Percentiles rank a stretch among this genome's conserved stretches.
Conservation (phyloP, 306 rosid genomes). For the Pachyrhizus erosus region DNA sequence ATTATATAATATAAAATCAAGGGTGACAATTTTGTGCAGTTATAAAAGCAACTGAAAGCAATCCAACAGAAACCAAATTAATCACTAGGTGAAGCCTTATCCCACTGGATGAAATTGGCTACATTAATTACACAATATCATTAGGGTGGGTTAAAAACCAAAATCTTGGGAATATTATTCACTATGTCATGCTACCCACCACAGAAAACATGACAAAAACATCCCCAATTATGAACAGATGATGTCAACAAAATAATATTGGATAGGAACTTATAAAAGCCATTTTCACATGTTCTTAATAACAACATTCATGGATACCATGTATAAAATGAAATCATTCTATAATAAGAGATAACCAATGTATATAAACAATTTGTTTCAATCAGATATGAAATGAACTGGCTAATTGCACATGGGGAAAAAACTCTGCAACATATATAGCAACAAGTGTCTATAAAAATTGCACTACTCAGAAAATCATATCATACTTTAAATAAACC, state of each 20-base stretch:
- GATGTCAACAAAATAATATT: too few species aligned
- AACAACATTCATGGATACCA: background rate
- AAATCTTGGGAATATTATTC: too few species aligned
- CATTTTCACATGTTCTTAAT: background rate
- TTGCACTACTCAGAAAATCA: slow-evolving; percentile 5
- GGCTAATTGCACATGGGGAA: background rate
- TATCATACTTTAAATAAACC: background rate
- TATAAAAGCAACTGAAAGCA: background rate
- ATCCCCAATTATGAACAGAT: too few species aligned
- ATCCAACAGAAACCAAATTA: background rate
- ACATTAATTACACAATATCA: too few species aligned
- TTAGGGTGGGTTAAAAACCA: too few species aligned
- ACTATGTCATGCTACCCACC: too few species aligned
- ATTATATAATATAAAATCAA: too few species aligned
- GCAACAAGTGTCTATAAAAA: slow-evolving; percentile 12
- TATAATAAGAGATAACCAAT: background rate
- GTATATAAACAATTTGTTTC: background rate
- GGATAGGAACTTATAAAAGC: too few species aligned
- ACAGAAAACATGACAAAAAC: too few species aligned
- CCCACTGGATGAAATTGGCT: too few species aligned
- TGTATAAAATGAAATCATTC: background rate
- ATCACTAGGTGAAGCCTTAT: background rate
- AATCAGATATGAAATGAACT: background rate
- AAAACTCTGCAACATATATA: background rate
- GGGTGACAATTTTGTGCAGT: background rate